Evolutionary conservation across 345 rosid species (phyloP).

Genomic region (Euphorbia pulcherrima): DNA sequence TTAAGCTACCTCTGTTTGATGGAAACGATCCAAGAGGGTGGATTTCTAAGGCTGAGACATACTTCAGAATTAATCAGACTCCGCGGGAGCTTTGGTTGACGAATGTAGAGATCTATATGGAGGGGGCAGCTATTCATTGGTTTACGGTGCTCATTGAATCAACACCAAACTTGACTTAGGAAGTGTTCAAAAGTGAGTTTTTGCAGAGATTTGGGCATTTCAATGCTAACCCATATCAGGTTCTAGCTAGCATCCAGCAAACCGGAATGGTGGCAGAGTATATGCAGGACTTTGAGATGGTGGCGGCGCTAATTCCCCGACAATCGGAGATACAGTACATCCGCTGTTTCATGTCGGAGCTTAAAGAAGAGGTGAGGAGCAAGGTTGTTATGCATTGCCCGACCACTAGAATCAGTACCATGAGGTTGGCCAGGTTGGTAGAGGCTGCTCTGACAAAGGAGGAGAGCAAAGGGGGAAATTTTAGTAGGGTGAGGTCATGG

Average conservation of each 20-base stretch:
- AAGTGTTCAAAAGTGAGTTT: neutral
- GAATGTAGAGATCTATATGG: neutral
- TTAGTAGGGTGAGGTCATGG: neutral
- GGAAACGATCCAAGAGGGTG: neutral
- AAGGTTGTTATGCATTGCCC: neutral
- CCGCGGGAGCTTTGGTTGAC: neutral
- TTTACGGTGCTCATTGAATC: neutral
- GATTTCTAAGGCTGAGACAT: neutral
- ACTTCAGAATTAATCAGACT: neutral
- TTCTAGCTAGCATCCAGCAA: neutral
- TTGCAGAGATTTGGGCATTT: neutral
- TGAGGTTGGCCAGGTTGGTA: neutral
- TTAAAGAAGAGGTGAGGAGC: neutral
- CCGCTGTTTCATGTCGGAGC: neutral
- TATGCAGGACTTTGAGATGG: neutral
- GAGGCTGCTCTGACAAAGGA: neutral
- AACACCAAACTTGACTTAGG: neutral
- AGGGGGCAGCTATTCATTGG: neutral
- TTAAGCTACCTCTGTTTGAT: neutral
- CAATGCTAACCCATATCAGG: neutral
- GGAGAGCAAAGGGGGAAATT: neutral
- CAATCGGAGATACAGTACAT: neutral
- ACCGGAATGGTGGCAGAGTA: neutral
- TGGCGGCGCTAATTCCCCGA: neutral
- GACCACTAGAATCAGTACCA: neutral